Evolutionary conservation across 305 asterid species (phyloP).

Genomic region (Fraxinus platypoda): DNA sequence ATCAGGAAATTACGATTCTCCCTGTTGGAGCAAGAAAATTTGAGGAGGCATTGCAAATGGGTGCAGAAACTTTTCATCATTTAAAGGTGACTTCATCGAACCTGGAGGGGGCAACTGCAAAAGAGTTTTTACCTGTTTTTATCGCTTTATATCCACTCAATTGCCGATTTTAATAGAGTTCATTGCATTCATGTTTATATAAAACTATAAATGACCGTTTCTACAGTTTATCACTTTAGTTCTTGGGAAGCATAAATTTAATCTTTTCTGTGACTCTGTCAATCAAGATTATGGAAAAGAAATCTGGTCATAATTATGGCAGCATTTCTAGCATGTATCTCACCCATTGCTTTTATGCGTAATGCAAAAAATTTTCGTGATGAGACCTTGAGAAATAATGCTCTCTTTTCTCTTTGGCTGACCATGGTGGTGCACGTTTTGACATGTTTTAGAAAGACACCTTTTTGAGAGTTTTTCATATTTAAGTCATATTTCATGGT

Average conservation of each 20-base stretch:
- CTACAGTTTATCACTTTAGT: conserved; percentile 6
- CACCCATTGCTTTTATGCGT: background rate
- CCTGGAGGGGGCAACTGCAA: conserved; percentile 5
- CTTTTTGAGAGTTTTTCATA: conserved; percentile 4
- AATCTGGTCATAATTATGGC: conserved; percentile 8
- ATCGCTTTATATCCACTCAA: background rate
- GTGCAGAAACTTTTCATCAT: conserved; percentile 96
- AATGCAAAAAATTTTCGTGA: background rate
- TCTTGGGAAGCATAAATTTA: conserved; percentile 10
- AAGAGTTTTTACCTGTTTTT: background rate
- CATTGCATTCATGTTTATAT: conserved; percentile 2
- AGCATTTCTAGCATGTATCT: conserved; percentile 12
- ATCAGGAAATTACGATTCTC: conserved; percentile 86
- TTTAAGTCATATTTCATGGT: background rate
- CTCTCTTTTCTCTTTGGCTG: background rate
- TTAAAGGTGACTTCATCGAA: conserved; percentile 59
- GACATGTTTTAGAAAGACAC: conserved; percentile 13
- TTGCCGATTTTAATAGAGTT: background rate
- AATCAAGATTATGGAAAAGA: background rate
- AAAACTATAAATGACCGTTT: conserved; percentile 4
- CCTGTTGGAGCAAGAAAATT: conserved; percentile 84
- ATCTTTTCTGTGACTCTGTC: background rate
- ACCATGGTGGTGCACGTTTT: conserved; percentile 9
- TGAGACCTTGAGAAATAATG: conserved; percentile 14
- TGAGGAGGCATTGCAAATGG: conserved; percentile 96